Conservation (phyloP, 192 early-diverging fungal genomes). For the Jimgerdemannia lactiflua region DNA sequence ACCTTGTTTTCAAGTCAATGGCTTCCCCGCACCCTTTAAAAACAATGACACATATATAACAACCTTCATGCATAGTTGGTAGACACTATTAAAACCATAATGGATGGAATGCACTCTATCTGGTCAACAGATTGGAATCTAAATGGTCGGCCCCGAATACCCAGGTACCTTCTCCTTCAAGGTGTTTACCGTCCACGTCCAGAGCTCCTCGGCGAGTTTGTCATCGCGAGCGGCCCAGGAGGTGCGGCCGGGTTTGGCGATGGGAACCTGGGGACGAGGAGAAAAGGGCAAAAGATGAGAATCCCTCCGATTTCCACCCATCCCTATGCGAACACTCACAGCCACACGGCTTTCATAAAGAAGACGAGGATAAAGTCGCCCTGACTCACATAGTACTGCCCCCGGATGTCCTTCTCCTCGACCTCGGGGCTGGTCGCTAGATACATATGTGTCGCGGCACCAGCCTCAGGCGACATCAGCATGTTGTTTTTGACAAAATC, state of each 20-base stretch:
- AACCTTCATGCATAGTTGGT: no score
- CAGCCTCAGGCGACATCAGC: slow-evolving; percentile 31
- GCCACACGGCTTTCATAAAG: neutral
- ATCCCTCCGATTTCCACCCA: no score
- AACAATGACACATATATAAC: no score
- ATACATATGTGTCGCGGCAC: slow-evolving; percentile 45
- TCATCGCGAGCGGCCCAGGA: slow-evolving; percentile 2
- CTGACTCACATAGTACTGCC: slow-evolving; percentile 28
- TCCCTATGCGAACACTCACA: neutral
- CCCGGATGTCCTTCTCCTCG: slow-evolving; percentile 35
- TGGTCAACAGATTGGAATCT: neutral
- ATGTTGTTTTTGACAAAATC: neutral
- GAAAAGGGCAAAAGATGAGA: neutral
- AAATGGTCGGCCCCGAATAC: slow-evolving; percentile 17
- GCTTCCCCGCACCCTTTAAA: no score
- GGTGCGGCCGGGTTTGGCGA: neutral
- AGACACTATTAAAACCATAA: no score
- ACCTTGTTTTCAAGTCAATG: no score
- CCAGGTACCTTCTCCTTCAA: slow-evolving; percentile 29
- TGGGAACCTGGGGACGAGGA: slow-evolving; percentile 9
- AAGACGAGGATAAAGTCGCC: neutral
- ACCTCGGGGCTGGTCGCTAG: slow-evolving; percentile 50
- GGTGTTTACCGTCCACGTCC: slow-evolving; percentile 28
- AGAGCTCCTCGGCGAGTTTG: slow-evolving; percentile 12
- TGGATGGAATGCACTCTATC: no score